Evolutionary conservation across 1,139 yeast species (phyloP).

Genomic region (Scheffersomyces illinoinensis): DNA sequence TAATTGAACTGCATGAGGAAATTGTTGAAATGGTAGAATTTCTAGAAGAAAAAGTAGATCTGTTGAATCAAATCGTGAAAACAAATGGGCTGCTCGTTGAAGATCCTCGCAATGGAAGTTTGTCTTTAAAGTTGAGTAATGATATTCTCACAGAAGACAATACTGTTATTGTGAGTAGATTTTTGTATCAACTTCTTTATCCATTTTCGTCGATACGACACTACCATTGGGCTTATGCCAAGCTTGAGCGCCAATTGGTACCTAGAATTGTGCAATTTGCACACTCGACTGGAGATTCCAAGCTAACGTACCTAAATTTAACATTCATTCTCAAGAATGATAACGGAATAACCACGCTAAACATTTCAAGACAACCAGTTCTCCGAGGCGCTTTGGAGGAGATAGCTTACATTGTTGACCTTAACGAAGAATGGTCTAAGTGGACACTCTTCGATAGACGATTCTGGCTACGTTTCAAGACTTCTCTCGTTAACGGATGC

Average conservation of each 20-base stretch:
- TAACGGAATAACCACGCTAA: conserved; percentile 7
- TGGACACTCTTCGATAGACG: conserved; percentile 33
- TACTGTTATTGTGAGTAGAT: conserved; percentile 28
- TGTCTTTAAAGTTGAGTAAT: conserved; percentile 5
- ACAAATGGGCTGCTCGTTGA: neutral
- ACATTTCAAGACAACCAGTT: conserved; percentile 26
- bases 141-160: conserved; percentile 11
- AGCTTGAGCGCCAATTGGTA: conserved; percentile 33
- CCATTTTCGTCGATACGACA: conserved; percentile 41
- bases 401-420: neutral
- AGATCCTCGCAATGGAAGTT: conserved; percentile 8
- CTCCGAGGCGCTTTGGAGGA: conserved; percentile 12
- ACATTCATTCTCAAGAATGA: conserved; percentile 15
- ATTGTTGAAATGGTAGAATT: conserved; percentile 6
- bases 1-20: conserved; percentile 15
- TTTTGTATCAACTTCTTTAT: conserved; percentile 31
- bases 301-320: conserved; percentile 20
- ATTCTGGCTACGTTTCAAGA: conserved; percentile 30
- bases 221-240: conserved; percentile 50
- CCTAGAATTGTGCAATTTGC: conserved; percentile 19
- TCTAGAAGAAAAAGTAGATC: neutral
- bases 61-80: neutral
- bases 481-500: conserved; percentile 1
- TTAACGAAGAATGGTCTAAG: conserved; percentile 1
- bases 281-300: conserved; percentile 5